Base-by-base conservation (phyloP, 2,329 filamentous ascomycete species). In the Calonectria montana region DNA sequence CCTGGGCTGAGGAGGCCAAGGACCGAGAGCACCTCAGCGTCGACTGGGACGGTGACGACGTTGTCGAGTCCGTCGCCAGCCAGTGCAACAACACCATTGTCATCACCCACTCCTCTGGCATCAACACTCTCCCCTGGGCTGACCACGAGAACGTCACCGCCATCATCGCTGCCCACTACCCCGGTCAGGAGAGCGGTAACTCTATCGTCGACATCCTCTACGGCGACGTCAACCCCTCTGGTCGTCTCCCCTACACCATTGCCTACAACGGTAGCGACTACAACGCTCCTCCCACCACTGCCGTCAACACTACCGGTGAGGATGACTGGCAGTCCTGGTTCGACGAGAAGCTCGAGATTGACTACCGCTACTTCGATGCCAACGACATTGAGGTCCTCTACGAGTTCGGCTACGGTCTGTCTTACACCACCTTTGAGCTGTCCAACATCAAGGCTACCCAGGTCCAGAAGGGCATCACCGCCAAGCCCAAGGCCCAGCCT, bases 171-270 rank as follows among this genome's bases (percentile, higher is more conserved):
- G 92, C 92, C 35, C 91, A 94, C 80, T 88, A 94, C 16, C 93
- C 93, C 0, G 93, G 93, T 10, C 91, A 94, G 77, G 92, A 94
- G 83, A 91, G 91, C 2, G 93, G 93, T 29, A 87, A 91, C 76
- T 91, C 92, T 1, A 84, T 95, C 18, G 88, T 89, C 43, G 90
- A 93, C 76, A 83, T 95, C 41, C 86, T 95, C 3, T 94, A 91
- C 78, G 93, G 93, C 70, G 89, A 92, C 65, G 88, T 90, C 66
- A 91, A 91, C 45, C 92, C 92, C 27, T 92, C 90, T 70, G 93
- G 93, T 9, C 91, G 92, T 75, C 86, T 94, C 12, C 92, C 92
- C 4, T 94, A 94, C 83, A 94, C 92, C n/a, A 90, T 94, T 76
- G 91, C 91, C n/a, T 82, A 84, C 71, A 87, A 88, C 29, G 88